phyloP scores from a whole-genome alignment of 2,329 filamentous ascomycete genomes.

The Aspergillus hiratsukae region DNA sequence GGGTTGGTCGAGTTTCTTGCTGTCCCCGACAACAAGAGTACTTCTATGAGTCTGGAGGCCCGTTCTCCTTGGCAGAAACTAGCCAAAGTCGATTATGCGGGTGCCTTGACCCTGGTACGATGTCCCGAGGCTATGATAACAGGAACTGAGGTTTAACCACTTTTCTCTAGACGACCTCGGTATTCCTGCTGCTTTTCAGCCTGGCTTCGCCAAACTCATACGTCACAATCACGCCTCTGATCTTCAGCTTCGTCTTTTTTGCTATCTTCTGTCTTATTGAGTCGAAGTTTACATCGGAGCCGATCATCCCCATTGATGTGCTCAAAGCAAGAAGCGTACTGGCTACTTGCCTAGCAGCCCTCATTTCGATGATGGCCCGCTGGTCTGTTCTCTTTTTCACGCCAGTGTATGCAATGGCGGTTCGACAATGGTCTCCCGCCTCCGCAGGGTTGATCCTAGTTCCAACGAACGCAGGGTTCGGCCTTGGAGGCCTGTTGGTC shows the following conservation, averaged over 20 bases:
- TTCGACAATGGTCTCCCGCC: slow-evolving; percentile 65
- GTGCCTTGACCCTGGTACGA: slow-evolving; percentile 61
- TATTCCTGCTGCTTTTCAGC: slow-evolving; percentile 68
- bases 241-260: slow-evolving; percentile 57
- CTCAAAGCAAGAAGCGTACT: slow-evolving; percentile 67
- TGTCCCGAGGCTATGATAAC: background rate
- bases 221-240: slow-evolving; percentile 57
- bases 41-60: slow-evolving; percentile 34
- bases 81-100: slow-evolving; percentile 67
- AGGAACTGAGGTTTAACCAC: slow-evolving; percentile 1
- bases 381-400: slow-evolving; percentile 79
- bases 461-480: slow-evolving; percentile 78
- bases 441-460: slow-evolving; percentile 71
- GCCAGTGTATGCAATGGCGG: slow-evolving; percentile 73
- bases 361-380: slow-evolving; percentile 74
- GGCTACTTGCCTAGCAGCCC: slow-evolving; percentile 67
- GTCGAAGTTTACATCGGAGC: slow-evolving; percentile 58
- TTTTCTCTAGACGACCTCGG: slow-evolving; percentile 51
- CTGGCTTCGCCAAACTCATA: slow-evolving; percentile 54
- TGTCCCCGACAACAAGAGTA: slow-evolving; percentile 51
- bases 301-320: slow-evolving; percentile 69
- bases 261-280: slow-evolving; percentile 59
- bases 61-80: slow-evolving; percentile 51
- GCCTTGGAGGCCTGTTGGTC: slow-evolving; percentile 65
- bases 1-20: slow-evolving; percentile 61